Evolutionary conservation across 306 rosid genomes (phyloP).

Genomic region (Sphenostylis stenocarpa): DNA sequence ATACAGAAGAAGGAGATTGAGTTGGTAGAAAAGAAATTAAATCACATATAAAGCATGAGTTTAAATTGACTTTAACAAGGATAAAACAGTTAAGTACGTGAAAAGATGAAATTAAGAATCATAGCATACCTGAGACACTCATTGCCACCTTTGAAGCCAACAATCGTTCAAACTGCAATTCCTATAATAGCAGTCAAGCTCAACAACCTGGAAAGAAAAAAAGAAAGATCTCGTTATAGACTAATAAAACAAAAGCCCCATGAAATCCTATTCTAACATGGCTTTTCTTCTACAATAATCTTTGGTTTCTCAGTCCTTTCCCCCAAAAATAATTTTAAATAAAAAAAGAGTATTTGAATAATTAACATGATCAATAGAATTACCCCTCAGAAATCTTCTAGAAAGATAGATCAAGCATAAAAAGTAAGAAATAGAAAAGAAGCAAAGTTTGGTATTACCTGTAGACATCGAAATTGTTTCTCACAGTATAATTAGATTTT

Average conservation of each 20-base stretch:
- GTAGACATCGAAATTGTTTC: neutral
- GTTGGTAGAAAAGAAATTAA: neutral
- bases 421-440: neutral
- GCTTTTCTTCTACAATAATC: neutral
- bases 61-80: neutral
- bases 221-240: slow-evolving; percentile 1
- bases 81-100: slow-evolving; percentile 4
- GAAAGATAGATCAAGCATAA: neutral
- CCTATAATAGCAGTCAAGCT: slow-evolving; percentile 23
- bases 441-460: neutral
- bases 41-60: neutral
- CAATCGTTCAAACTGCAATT: slow-evolving; percentile 36
- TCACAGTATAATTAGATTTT: neutral
- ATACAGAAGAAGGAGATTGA: neutral
- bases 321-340: neutral
- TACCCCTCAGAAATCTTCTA: slow-evolving; percentile 11
- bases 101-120: neutral
- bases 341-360: neutral
- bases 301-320: neutral
- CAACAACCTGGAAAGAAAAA: slow-evolving; percentile 23
- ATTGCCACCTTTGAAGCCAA: slow-evolving; percentile 39
- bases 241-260: slow-evolving; percentile 2
- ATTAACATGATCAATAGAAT: neutral
- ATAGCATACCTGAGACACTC: slow-evolving; percentile 64
- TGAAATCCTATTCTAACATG: neutral